Evolutionary conservation across 169 alveolate genomes (phyloP).

Genomic region (Plasmodium vivax): DNA sequence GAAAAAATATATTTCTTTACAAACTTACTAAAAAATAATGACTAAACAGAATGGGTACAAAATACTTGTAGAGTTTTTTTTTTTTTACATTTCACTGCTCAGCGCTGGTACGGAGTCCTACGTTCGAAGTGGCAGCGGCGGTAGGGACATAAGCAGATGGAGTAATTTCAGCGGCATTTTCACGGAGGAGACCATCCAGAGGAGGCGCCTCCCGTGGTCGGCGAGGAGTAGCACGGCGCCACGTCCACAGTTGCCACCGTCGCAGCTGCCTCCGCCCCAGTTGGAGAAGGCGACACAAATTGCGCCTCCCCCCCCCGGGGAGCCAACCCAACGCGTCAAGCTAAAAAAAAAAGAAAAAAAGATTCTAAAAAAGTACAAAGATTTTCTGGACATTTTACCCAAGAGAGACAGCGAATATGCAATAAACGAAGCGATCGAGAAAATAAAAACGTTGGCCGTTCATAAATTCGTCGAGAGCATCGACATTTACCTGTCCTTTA

Average conservation of each 20-base stretch:
- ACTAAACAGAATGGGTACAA: slow-evolving; percentile 46
- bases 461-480: slow-evolving; percentile 73
- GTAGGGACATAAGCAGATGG: slow-evolving; percentile 5
- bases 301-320: not conserved
- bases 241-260: not conserved
- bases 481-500: slow-evolving; percentile 68
- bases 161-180: not conserved
- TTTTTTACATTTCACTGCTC: slow-evolving; percentile 1
- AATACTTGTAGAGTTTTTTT: slow-evolving; percentile 30
- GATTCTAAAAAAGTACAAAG: slow-evolving; percentile 63
- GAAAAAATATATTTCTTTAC: not conserved
- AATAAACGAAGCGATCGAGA: slow-evolving; percentile 58
- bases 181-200: not conserved
- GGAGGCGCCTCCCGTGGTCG: not conserved
- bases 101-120: not conserved
- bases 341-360: slow-evolving; percentile 69
- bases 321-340: slow-evolving; percentile 12
- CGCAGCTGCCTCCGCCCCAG: not conserved
- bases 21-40: slow-evolving; percentile 5
- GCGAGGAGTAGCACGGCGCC: not conserved
- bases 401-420: slow-evolving; percentile 38
- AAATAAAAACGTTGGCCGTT: slow-evolving; percentile 65
- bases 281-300: not conserved
- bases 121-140: not conserved
- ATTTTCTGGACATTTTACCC: slow-evolving; percentile 52